These are phyloP conservation scores for Jatropha multifida DNA, from an alignment of 441 rosid genomes.

Conservation along the genomic window DNA sequence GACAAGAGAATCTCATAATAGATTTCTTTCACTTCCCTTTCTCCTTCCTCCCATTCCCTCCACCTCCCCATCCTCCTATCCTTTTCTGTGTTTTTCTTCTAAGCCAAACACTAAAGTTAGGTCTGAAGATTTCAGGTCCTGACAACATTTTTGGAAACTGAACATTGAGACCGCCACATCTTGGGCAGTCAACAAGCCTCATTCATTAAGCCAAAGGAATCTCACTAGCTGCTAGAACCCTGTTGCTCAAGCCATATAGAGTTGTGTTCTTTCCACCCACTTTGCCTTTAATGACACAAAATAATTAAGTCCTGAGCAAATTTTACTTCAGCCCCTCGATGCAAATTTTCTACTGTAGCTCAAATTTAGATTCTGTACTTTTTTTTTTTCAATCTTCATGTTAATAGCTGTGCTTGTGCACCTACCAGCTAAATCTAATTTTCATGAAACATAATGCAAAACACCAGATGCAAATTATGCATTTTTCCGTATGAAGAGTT, in stretches of 20 bases:
- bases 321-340: not conserved
- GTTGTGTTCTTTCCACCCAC: not conserved
- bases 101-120: not conserved
- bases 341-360: not conserved
- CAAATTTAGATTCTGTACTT: not conserved
- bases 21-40: not conserved
- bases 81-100: not conserved
- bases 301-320: not conserved
- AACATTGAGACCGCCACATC: not conserved
- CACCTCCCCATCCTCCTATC: not conserved
- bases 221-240: not conserved
- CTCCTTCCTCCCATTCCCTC: not conserved
- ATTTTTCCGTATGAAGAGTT: not conserved
- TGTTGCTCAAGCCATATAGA: not conserved
- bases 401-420: not conserved
- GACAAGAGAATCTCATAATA: not conserved
- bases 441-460: not conserved
- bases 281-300: not conserved
- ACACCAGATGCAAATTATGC: not conserved
- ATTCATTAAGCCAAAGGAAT: not conserved
- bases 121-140: not conserved
- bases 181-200: not conserved
- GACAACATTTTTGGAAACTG: not conserved
- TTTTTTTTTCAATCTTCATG: not conserved
- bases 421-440: slow-evolving; percentile 10